Evolutionary conservation across 805 yeast species (phyloP).

Genomic region (Metschnikowia shivogae): DNA sequence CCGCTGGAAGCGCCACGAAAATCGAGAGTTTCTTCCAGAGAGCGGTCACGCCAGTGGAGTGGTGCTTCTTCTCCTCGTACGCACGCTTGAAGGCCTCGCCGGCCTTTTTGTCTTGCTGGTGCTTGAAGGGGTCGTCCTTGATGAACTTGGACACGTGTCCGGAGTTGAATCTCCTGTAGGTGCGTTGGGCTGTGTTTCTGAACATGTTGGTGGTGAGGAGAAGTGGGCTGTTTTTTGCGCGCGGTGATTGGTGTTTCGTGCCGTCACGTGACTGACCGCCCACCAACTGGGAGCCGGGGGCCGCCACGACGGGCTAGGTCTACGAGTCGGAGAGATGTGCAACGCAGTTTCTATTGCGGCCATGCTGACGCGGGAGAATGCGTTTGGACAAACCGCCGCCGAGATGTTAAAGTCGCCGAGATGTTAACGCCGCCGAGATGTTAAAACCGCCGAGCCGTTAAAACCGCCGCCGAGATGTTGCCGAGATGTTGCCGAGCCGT

Average conservation of each 20-base stretch:
- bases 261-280: constrained; percentile 10
- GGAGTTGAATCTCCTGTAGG: constrained; percentile 37
- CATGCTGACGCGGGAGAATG: too few relatives aligned
- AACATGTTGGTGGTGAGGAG: constrained; percentile 25
- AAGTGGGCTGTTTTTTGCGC: constrained; percentile 5
- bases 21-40: constrained; percentile 85
- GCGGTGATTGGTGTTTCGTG: constrained; percentile 13
- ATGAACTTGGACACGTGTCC: constrained; percentile 40
- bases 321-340: too few relatives aligned
- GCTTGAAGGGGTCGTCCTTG: constrained; percentile 38
- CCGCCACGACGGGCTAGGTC: too few relatives aligned
- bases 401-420: too few relatives aligned
- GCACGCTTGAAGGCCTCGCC: constrained; percentile 67
- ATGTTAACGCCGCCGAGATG: too few relatives aligned
- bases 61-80: constrained; percentile 65
- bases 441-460: too few relatives aligned
- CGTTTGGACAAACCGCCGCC: too few relatives aligned
- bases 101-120: constrained; percentile 50
- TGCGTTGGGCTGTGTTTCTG: constrained; percentile 33
- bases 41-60: constrained; percentile 69
- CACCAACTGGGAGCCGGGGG: background rate
- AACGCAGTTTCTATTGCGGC: too few relatives aligned
- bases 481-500: too few relatives aligned
- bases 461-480: too few relatives aligned
- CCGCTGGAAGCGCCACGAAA: constrained; percentile 79